Conservation (phyloP, 1,139 yeast genomes). For the Debaryomyces nepalensis region DNA sequence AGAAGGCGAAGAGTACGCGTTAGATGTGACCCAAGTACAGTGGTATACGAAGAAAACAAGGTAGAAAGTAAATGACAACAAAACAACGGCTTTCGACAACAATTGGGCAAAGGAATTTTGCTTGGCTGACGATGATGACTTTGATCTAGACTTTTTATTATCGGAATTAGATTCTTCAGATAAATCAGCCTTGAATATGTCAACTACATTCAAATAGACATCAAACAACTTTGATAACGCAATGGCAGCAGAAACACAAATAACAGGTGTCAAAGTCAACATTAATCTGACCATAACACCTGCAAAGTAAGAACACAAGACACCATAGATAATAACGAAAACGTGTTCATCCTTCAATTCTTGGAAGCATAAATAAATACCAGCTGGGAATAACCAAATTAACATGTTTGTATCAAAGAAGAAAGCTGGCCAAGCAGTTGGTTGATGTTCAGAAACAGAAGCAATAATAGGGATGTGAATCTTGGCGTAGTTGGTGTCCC, state of each 20-base stretch:
- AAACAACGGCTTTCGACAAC: constrained; percentile 63
- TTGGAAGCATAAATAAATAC: constrained; percentile 86
- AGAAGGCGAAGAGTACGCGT: constrained; percentile 96
- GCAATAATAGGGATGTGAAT: constrained; percentile 98
- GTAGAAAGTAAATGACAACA: constrained; percentile 74
- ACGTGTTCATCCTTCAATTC: constrained; percentile 92
- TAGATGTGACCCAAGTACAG: constrained; percentile 97
- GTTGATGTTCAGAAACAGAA: constrained; percentile 98
- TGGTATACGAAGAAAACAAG: constrained; percentile 85
- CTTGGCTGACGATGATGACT: constrained; percentile 17
- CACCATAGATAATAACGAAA: constrained; percentile 86
- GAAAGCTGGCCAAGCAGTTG: constrained; percentile 99
- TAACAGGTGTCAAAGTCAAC: constrained; percentile 94
- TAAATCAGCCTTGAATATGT: constrained; percentile 32
- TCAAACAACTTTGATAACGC: constrained; percentile 86
- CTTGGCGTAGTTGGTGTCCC: constrained; percentile 98
- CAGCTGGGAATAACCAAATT: constrained; percentile 99
- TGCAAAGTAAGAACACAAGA: constrained; percentile 93
- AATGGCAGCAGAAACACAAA: constrained; percentile 88
- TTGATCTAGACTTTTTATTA: constrained; percentile 16
- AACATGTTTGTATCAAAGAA: constrained; percentile 91
- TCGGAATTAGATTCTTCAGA: constrained; percentile 13
- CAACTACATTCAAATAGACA: constrained; percentile 73
- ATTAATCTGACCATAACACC: constrained; percentile 99
- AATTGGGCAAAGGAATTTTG: constrained; percentile 40